Conservation (phyloP, 2,329 filamentous ascomycete species). For the Aureobasidium sp. region DNA sequence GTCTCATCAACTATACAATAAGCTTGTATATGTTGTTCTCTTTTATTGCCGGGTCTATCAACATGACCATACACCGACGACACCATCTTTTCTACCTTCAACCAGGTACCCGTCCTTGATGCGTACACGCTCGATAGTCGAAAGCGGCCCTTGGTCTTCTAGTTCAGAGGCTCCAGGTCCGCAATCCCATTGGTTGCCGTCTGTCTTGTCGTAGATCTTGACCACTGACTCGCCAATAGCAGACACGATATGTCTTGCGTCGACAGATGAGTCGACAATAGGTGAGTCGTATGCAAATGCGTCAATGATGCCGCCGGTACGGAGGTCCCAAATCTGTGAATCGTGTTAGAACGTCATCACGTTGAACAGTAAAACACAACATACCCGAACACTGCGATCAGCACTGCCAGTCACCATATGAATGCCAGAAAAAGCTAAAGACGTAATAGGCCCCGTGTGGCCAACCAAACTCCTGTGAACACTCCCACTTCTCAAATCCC, state of each 20-base stretch:
- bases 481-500: conserved; percentile 93
- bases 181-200: conserved; percentile 94
- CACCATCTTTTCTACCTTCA: conserved; percentile 80
- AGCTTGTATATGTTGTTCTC: no score
- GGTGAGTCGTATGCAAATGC: conserved; percentile 92
- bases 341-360: background rate
- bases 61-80: conserved; percentile 86
- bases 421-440: conserved; percentile 91
- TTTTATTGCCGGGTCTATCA: conserved; percentile 26
- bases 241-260: conserved; percentile 77
- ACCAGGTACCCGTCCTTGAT: conserved; percentile 91
- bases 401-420: conserved; percentile 89
- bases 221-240: conserved; percentile 89
- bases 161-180: conserved; percentile 65
- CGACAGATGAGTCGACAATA: conserved; percentile 96
- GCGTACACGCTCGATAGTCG: conserved; percentile 69
- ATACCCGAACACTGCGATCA: conserved; percentile 88
- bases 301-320: conserved; percentile 90
- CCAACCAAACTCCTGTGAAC: conserved; percentile 95
- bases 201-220: conserved; percentile 97
- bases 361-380: conserved; percentile 32
- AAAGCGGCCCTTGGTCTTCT: conserved; percentile 50
- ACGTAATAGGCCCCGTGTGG: conserved; percentile 90
- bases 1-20: no score
- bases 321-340: conserved; percentile 89